Evolutionary conservation across 2,329 filamentous ascomycete species (phyloP).

Genomic region (Colletotrichum magnum): DNA sequence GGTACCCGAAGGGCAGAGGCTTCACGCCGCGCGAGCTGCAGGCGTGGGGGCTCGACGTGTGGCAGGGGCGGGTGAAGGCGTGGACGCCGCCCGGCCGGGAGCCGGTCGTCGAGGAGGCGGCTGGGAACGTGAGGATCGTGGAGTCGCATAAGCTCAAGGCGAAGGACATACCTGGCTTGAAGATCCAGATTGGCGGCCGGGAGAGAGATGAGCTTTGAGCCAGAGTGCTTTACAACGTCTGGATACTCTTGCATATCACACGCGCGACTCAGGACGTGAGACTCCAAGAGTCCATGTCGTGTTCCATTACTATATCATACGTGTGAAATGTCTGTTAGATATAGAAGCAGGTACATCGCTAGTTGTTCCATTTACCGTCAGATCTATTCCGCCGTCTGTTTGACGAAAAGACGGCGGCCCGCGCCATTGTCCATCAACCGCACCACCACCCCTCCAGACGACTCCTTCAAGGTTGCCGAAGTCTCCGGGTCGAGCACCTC

Average conservation of each 20-base stretch:
- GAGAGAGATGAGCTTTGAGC: slow-evolving; percentile 45
- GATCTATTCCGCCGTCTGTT: no score
- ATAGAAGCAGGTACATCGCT: slow-evolving; percentile 7
- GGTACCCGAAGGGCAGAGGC: slow-evolving; percentile 50
- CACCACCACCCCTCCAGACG: no score
- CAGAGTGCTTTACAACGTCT: not conserved
- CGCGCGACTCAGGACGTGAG: not conserved
- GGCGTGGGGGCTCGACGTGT: slow-evolving; percentile 55
- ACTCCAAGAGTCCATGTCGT: slow-evolving; percentile 3
- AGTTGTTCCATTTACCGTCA: not conserved
- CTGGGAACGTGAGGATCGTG: slow-evolving; percentile 42
- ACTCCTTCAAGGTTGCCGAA: no score
- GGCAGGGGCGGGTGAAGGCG: slow-evolving; percentile 52
- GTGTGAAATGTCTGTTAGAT: slow-evolving; percentile 21
- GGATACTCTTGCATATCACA: not conserved
- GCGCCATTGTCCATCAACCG: no score
- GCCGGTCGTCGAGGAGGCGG: slow-evolving; percentile 43
- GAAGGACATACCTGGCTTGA: slow-evolving; percentile 45
- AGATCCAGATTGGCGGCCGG: slow-evolving; percentile 44
- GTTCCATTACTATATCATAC: slow-evolving; percentile 30
- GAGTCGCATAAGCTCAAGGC: slow-evolving; percentile 45
- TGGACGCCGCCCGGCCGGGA: slow-evolving; percentile 49
- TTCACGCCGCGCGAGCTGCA: slow-evolving; percentile 48
- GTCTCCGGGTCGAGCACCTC: no score
- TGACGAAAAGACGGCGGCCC: no score